A percentile compares a stretch with the other conserved stretches of the same genome.
phyloP scores from a whole-genome alignment of 2,329 filamentous ascomycete species.

The Epichloe sibirici region DNA sequence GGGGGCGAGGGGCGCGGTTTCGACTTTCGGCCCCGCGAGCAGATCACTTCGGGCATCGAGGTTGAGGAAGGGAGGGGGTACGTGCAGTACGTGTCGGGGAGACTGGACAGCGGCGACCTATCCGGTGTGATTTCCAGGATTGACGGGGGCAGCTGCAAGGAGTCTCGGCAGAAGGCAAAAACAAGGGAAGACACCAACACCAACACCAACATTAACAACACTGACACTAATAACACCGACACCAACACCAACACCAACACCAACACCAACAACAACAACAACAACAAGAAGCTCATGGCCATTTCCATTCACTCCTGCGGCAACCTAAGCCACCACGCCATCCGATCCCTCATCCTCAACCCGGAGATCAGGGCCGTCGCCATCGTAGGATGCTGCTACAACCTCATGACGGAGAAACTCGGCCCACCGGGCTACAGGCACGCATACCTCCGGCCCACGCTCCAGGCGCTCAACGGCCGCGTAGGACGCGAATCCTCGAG shows the following conservation, averaged over 20 bases:
- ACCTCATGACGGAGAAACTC: slow-evolving; percentile 81
- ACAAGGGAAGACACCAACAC: slow-evolving; percentile 2
- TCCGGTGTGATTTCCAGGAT: slow-evolving; percentile 53
- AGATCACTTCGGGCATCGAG: slow-evolving; percentile 38
- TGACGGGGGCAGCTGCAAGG: slow-evolving; percentile 15
- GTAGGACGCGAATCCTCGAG: slow-evolving; percentile 54
- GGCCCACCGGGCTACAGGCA: slow-evolving; percentile 80
- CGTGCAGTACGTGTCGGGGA: slow-evolving; percentile 67
- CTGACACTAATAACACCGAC: slow-evolving; percentile 4
- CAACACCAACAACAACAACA: slow-evolving; percentile 4
- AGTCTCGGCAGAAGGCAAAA: background rate
- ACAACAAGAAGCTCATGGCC: slow-evolving; percentile 56
- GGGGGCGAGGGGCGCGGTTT: slow-evolving; percentile 19
- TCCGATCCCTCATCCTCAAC: slow-evolving; percentile 76
- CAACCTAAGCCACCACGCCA: slow-evolving; percentile 89
- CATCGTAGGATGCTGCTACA: slow-evolving; percentile 97
- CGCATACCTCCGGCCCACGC: slow-evolving; percentile 57
- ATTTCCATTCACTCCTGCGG: slow-evolving; percentile 96
- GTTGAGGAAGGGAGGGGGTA: slow-evolving; percentile 51
- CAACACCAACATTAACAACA: background rate
- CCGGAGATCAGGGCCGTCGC: slow-evolving; percentile 78
- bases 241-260: slow-evolving; percentile 1
- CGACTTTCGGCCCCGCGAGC: slow-evolving; percentile 36
- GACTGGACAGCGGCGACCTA: slow-evolving; percentile 62
- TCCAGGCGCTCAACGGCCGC: slow-evolving; percentile 56